These are phyloP conservation scores for Mycena alexandri DNA, from an alignment of 768 basidiomycete species.

Conservation along the genomic window DNA sequence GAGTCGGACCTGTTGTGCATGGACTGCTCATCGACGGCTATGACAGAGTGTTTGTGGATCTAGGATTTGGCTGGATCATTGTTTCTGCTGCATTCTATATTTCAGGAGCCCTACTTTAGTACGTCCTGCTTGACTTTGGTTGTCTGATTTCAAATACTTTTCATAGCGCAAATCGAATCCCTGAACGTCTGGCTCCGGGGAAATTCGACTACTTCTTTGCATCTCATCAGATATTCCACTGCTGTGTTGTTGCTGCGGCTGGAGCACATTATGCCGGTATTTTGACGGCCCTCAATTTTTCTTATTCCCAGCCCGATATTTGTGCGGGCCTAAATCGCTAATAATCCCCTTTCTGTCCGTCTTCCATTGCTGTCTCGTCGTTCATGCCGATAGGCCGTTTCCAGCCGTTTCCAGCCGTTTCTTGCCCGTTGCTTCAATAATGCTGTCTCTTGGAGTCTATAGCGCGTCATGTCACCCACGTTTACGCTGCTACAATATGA, in stretches of 20 bases:
- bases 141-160: constrained; percentile 30
- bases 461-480: constrained; percentile 19
- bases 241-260: constrained; percentile 81
- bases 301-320: constrained; percentile 57
- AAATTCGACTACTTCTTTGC: constrained; percentile 83
- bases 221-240: constrained; percentile 93
- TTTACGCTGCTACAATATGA: constrained; percentile 34
- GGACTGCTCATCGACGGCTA: constrained; percentile 70
- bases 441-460: constrained; percentile 29
- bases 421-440: constrained; percentile 12
- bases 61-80: constrained; percentile 81
- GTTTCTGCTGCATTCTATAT: constrained; percentile 83
- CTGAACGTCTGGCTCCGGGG: constrained; percentile 81
- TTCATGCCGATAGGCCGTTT: constrained; percentile 19
- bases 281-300: constrained; percentile 68
- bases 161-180: constrained; percentile 84
- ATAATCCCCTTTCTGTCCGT: constrained; percentile 19
- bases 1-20: constrained; percentile 78
- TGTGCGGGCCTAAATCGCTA: constrained; percentile 42
- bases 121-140: constrained; percentile 51
- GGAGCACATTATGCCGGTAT: constrained; percentile 73
- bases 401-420: constrained; percentile 20
- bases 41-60: constrained; percentile 63
- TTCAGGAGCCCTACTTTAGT: constrained; percentile 85
- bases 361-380: constrained; percentile 22